These are phyloP conservation scores for Sistotremastrum suecicum DNA, from an alignment of 768 basidiomycete species.

Conservation along the genomic window DNA sequence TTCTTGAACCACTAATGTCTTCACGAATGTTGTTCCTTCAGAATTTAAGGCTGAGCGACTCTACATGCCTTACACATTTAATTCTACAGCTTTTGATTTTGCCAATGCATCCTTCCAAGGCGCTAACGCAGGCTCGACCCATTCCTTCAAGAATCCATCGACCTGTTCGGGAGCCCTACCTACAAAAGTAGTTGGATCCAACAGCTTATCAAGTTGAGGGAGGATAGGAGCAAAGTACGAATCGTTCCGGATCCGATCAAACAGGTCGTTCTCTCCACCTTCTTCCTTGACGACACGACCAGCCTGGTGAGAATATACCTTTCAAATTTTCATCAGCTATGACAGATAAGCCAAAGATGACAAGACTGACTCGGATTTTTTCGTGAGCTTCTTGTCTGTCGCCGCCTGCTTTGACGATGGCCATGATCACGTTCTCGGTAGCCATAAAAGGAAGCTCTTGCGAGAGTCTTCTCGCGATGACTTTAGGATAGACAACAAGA, in stretches of 20 bases:
- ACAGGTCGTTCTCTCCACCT: slow-evolving; percentile 90
- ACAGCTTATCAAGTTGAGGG: slow-evolving; percentile 55
- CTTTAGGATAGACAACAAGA: slow-evolving; percentile 96
- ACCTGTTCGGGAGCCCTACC: slow-evolving; percentile 95
- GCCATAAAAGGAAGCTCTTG: slow-evolving; percentile 99
- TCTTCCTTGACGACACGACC: slow-evolving; percentile 89
- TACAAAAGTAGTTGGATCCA: slow-evolving; percentile 82
- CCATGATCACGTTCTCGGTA: slow-evolving; percentile 99
- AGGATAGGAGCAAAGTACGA: slow-evolving; percentile 87
- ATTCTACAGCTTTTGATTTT: too few relatives aligned
- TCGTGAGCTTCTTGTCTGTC: slow-evolving; percentile 97
- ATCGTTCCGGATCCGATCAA: slow-evolving; percentile 69
- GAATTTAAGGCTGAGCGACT: too few relatives aligned
- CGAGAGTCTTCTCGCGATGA: slow-evolving; percentile 81
- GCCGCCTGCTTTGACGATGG: slow-evolving; percentile 86
- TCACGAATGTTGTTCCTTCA: too few relatives aligned
- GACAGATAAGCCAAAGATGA: not conserved
- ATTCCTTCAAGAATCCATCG: slow-evolving; percentile 71
- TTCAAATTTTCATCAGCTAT: slow-evolving; percentile 9
- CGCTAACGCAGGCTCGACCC: slow-evolving; percentile 75
- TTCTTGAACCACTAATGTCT: too few relatives aligned
- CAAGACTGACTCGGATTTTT: slow-evolving; percentile 59
- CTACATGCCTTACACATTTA: too few relatives aligned
- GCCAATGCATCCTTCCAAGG: not conserved
- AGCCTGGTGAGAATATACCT: slow-evolving; percentile 92